Percentiles rank a stretch among this genome's conserved stretches.
Evolutionary conservation across 208 protist species (phyloP).

Genomic region (Leishmania martiniquensis): DNA sequence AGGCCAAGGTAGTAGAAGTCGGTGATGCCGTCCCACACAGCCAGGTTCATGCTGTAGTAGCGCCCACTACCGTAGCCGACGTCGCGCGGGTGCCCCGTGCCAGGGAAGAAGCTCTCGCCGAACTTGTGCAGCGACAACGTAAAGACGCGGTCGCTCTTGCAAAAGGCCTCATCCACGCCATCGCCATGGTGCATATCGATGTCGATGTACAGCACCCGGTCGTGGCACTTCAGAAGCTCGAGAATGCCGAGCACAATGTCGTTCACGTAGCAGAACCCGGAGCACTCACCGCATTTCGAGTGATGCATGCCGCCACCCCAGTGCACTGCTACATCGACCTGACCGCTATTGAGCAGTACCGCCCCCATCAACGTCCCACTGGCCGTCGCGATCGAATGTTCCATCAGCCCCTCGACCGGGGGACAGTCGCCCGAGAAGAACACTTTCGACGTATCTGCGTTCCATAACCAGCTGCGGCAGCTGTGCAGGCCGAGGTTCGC

Average conservation of each 20-base stretch:
- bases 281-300: constrained; percentile 96
- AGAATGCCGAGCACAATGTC: constrained; percentile 99
- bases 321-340: constrained; percentile 96
- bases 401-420: constrained; percentile 86
- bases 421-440: constrained; percentile 91
- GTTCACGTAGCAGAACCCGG: constrained; percentile 99
- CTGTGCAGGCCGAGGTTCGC: constrained; percentile 87
- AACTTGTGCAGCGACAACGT: constrained; percentile 99
- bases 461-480: constrained; percentile 83
- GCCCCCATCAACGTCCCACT: constrained; percentile 88
- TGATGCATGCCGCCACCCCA: constrained; percentile 99
- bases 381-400: constrained; percentile 84
- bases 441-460: constrained; percentile 77
- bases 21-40: constrained; percentile 89
- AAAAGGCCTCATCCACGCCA: constrained; percentile 99
- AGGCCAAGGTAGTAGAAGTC: constrained; percentile 90
- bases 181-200: constrained; percentile 99
- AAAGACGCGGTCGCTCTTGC: constrained; percentile 99
- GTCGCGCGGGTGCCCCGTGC: constrained; percentile 94
- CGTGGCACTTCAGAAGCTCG: constrained; percentile 98
- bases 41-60: constrained; percentile 90
- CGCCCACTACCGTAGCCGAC: constrained; percentile 79
- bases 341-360: constrained; percentile 81
- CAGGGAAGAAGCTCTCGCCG: constrained; percentile 98
- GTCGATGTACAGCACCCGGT: constrained; percentile 99